Conservation (phyloP, 2,329 filamentous ascomycete species). For the Diaporthe sp. region DNA sequence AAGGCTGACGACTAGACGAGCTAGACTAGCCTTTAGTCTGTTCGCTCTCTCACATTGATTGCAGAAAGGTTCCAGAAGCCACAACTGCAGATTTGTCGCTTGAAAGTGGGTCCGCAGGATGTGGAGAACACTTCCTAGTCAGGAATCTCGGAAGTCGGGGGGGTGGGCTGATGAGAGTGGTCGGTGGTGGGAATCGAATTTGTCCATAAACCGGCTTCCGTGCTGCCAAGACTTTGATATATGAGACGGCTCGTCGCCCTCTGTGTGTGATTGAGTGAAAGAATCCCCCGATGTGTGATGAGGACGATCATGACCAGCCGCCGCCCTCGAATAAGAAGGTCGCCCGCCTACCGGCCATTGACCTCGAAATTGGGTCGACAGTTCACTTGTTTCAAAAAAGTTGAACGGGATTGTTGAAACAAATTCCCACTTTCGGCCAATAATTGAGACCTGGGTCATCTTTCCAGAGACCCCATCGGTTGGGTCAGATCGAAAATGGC, state of each 20-base stretch:
- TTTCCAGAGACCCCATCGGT: constrained; percentile 3
- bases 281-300: constrained; percentile 7
- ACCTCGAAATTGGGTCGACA: constrained; percentile 11
- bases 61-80: constrained; percentile 29
- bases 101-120: neutral
- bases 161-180: constrained; percentile 28
- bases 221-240: constrained; percentile 17
- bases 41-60: constrained; percentile 33
- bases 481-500: constrained; percentile 9
- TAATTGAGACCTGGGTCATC: constrained; percentile 5
- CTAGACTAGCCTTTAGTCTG: neutral
- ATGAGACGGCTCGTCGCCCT: constrained; percentile 19
- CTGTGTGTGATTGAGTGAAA: constrained; percentile 1
- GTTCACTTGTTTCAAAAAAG: neutral
- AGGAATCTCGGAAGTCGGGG: constrained; percentile 37
- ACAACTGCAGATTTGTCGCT: constrained; percentile 12
- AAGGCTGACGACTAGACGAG: constrained; percentile 4
- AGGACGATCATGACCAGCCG: constrained; percentile 14
- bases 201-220: constrained; percentile 24
- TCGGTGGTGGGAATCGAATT: constrained; percentile 26
- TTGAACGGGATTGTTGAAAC: constrained; percentile 3
- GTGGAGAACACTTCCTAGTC: constrained; percentile 22
- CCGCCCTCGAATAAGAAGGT: constrained; percentile 9
- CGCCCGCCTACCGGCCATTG: constrained; percentile 17
- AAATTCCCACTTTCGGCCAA: constrained; percentile 15